phyloP scores from a whole-genome alignment of 768 basidiomycete species.

The Leccinum sublutescens region DNA sequence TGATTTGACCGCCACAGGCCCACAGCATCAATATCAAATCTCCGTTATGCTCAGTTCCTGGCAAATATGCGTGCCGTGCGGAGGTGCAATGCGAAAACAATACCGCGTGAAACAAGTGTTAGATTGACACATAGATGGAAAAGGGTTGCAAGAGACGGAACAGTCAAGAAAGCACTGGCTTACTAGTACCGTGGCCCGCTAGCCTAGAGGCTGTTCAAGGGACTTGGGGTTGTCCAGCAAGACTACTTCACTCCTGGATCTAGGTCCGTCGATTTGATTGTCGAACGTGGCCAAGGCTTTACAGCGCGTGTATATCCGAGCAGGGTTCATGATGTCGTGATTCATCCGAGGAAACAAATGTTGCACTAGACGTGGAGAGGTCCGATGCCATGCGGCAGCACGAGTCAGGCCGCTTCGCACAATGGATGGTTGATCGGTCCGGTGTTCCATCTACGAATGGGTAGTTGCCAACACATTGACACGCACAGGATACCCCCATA shows the following conservation, averaged over 20 bases:
- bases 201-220: background rate
- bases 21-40: background rate
- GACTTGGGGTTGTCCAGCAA: background rate
- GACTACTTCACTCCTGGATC: background rate
- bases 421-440: background rate
- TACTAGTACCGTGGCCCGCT: background rate
- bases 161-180: background rate
- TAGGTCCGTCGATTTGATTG: background rate
- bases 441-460: background rate
- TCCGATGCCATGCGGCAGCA: background rate
- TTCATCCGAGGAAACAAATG: background rate
- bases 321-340: background rate
- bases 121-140: background rate
- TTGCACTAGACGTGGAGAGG: background rate
- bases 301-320: background rate
- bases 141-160: background rate
- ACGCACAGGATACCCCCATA: background rate
- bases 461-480: background rate
- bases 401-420: background rate
- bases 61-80: background rate
- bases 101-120: background rate
- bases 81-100: background rate
- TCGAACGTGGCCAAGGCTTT: background rate
- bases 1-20: background rate
- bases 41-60: background rate